Percentiles rank a stretch among this genome's conserved stretches.
Conservation (phyloP, 164 flowering plant species). For the Brasenia schreberi region DNA sequence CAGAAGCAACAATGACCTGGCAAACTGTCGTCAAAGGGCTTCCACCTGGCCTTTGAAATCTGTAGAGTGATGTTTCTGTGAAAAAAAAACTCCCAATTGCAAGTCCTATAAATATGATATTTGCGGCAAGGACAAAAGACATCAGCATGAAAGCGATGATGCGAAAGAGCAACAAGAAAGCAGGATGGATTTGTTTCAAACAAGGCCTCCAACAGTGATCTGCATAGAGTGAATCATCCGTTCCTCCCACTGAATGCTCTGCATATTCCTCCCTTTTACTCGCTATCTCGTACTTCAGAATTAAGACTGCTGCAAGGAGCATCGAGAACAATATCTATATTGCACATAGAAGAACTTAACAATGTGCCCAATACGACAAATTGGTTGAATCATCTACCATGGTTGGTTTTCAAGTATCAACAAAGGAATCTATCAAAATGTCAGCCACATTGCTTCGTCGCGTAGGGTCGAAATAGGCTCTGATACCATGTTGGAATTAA, state of each 20-base stretch:
- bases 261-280: conserved; percentile 9
- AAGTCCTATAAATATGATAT: conserved; percentile 53
- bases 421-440: conserved; percentile 48
- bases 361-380: conserved; percentile 65
- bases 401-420: conserved; percentile 54
- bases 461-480: too few species aligned
- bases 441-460: too few species aligned
- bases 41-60: conserved; percentile 88
- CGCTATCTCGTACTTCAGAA: conserved; percentile 47
- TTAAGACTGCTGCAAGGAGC: conserved; percentile 29
- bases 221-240: conserved; percentile 32
- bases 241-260: conserved; percentile 7
- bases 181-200: conserved; percentile 67
- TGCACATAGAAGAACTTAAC: conserved; percentile 59
- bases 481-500: too few species aligned
- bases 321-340: conserved; percentile 33
- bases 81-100: conserved; percentile 72
- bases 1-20: conserved; percentile 75
- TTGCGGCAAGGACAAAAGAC: conserved; percentile 30
- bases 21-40: conserved; percentile 78
- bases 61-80: conserved; percentile 59
- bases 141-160: conserved; percentile 50
- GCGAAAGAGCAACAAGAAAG: conserved; percentile 65
- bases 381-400: conserved; percentile 7
- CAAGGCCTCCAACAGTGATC: conserved; percentile 89